Percentiles rank a stretch among this genome's conserved stretches.
These are phyloP conservation scores for Debaryomycetaceae sp. DNA, from an alignment of 1,139 yeast genomes.

Conservation along the genomic window DNA sequence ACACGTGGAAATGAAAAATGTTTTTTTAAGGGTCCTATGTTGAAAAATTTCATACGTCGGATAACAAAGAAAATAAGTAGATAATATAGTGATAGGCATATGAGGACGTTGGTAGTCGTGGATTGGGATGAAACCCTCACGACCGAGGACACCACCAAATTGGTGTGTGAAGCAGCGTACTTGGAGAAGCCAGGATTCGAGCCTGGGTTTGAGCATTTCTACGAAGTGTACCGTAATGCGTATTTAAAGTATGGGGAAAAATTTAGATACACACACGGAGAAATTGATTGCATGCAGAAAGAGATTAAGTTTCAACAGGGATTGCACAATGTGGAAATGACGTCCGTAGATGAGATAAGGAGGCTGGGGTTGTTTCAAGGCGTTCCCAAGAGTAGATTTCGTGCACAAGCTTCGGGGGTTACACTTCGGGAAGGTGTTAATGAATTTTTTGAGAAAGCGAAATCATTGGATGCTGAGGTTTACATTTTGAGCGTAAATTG, in stretches of 20 bases:
- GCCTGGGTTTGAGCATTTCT: constrained; percentile 46
- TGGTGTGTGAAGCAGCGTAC: constrained; percentile 53
- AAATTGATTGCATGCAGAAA: constrained; percentile 14
- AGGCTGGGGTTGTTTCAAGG: constrained; percentile 42
- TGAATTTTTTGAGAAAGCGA: constrained; percentile 28
- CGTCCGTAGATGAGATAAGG: constrained; percentile 49
- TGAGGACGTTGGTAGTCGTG: constrained; percentile 25
- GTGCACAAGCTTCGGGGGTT: constrained; percentile 33
- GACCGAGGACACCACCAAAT: constrained; percentile 49
- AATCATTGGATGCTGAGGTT: constrained; percentile 28
- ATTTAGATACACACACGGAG: constrained; percentile 18
- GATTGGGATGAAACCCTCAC: constrained; percentile 81
- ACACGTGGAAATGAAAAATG: background rate
- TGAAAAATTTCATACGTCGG: background rate
- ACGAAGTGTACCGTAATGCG: constrained; percentile 40
- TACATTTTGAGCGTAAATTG: constrained; percentile 63
- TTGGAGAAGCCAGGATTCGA: constrained; percentile 28
- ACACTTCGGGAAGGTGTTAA: constrained; percentile 42
- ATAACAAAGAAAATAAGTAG: background rate
- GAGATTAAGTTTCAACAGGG: constrained; percentile 48
- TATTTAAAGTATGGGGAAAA: constrained; percentile 19
- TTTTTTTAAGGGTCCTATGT: background rate
- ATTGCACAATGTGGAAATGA: constrained; percentile 44
- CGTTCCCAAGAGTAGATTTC: constrained; percentile 29
- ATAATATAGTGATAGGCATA: background rate